These are phyloP conservation scores for Lobosporangium transversale DNA, from an alignment of 192 early-diverging fungal species.

Conservation along the genomic window DNA sequence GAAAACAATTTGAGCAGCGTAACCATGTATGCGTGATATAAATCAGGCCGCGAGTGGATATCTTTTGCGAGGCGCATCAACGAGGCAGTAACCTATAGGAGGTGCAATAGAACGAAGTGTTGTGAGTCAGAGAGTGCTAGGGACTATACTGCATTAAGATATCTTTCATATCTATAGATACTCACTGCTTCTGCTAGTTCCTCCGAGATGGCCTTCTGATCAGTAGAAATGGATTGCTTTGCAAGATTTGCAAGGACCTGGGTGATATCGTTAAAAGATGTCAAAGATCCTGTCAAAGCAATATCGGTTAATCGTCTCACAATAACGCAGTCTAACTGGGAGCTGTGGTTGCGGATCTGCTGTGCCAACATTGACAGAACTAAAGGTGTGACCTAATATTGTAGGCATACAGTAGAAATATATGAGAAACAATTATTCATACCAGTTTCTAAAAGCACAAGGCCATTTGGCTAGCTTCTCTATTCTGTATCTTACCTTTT, in stretches of 20 bases:
- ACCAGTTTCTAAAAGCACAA: too few relatives aligned
- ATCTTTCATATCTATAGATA: constrained; percentile 15
- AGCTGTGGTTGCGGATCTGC: constrained; percentile 62
- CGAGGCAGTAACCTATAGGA: constrained; percentile 57
- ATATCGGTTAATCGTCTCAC: constrained; percentile 66
- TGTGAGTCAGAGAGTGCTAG: not conserved
- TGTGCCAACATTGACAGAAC: constrained; percentile 74
- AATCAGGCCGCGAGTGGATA: constrained; percentile 60
- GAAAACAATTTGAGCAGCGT: constrained; percentile 65
- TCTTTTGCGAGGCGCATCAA: constrained; percentile 58
- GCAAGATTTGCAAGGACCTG: constrained; percentile 55
- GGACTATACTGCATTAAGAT: not conserved
- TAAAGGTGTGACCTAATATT: constrained; percentile 65
- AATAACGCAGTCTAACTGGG: constrained; percentile 58
- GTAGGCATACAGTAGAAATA: too few relatives aligned
- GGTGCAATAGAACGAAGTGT: not conserved
- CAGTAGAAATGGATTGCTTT: constrained; percentile 51
- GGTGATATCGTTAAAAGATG: constrained; percentile 70
- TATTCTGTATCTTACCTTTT: constrained; percentile 61
- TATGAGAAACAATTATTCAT: too few relatives aligned
- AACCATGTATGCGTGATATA: constrained; percentile 60
- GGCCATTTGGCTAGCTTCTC: too few relatives aligned
- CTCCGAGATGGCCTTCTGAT: constrained; percentile 50
- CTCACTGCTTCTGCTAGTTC: constrained; percentile 35
- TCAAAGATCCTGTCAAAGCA: constrained; percentile 64